Base-by-base conservation (phyloP, 805 yeast genomes). In the Pichia exigua region DNA sequence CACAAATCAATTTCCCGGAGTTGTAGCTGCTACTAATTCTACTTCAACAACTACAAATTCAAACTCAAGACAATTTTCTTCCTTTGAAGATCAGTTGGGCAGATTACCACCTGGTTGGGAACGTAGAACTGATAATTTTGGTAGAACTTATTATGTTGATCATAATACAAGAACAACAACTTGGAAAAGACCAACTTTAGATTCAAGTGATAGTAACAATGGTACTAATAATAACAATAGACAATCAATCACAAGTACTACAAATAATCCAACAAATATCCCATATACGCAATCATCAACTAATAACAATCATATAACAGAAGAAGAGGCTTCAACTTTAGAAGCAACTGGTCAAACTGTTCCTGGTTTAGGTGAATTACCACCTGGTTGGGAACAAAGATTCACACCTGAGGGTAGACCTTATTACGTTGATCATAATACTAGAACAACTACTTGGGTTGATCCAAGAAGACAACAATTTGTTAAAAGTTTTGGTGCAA, bases 401-500 rank as follows among this genome's bases (percentile, higher is more conserved):
- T 86, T 87, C 62, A 94, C 99, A 8, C 96, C 96, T 27, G 99
- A 94, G 71, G 99, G 99, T 41, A 82, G 99, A 66, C 95, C 98
- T 9, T 94, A 94, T 71, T 94, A 91, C 68, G 99, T 94, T 46
- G 99, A 94, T 69, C 99, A 94, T 73, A 94, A 94, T 69, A 94
- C 99, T n/a, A 81, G 99, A 69, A 94, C 99, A 1, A 94, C 99
- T 4, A 94, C 99, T 13, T 94, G 99, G 99, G 99, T 94, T 45
- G 99, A 94, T 69, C 99, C 99, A 58, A 82, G 99, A 71, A 83
- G 99, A 70, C 99, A 94, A 72, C 99, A 94, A 73, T 94, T 89
- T 69, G 94, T 94, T 61, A 85, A 97, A 67, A 89, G 95, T 55
- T 90, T 87, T 68, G 98, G 97, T 27, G 77, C 91, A 79, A 70